These are phyloP conservation scores for Didymella pomorum DNA, from an alignment of 2,329 filamentous ascomycete genomes.

Conservation along the genomic window DNA sequence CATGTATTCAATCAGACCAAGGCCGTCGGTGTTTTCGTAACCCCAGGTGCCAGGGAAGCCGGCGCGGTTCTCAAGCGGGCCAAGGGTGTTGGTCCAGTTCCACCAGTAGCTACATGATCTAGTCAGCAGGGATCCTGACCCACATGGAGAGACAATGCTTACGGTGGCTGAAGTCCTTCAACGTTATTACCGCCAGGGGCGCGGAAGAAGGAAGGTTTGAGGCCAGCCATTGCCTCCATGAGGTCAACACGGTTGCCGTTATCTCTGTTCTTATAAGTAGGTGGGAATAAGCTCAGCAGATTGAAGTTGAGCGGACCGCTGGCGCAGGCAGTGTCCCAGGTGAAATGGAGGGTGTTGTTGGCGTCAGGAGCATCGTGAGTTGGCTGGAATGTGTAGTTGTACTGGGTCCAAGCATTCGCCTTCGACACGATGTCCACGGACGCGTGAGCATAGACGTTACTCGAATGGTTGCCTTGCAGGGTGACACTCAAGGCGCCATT, in stretches of 20 bases:
- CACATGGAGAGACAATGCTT: neutral
- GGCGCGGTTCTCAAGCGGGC: neutral
- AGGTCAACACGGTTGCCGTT: conserved; percentile 4
- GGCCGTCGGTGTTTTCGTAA: neutral
- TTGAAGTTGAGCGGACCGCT: neutral
- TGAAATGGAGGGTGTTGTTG: neutral
- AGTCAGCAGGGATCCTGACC: neutral
- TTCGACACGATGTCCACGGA: neutral
- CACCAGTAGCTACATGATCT: neutral
- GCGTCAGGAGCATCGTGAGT: neutral
- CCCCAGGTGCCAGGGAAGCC: neutral
- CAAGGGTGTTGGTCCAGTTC: neutral
- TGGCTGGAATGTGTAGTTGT: neutral
- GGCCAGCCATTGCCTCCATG: conserved; percentile 1
- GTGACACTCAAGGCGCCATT: neutral
- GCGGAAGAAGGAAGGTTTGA: conserved; percentile 7
- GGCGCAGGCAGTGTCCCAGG: neutral
- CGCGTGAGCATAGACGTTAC: neutral
- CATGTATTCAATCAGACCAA: neutral
- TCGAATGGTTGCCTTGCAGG: neutral
- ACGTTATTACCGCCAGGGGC: conserved; percentile 4
- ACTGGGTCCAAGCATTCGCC: neutral
- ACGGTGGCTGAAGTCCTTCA: conserved; percentile 5
- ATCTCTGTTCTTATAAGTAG: neutral
- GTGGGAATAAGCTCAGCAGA: neutral